Conservation (phyloP, 2,329 filamentous ascomycete species). For the Claviceps monticola region DNA sequence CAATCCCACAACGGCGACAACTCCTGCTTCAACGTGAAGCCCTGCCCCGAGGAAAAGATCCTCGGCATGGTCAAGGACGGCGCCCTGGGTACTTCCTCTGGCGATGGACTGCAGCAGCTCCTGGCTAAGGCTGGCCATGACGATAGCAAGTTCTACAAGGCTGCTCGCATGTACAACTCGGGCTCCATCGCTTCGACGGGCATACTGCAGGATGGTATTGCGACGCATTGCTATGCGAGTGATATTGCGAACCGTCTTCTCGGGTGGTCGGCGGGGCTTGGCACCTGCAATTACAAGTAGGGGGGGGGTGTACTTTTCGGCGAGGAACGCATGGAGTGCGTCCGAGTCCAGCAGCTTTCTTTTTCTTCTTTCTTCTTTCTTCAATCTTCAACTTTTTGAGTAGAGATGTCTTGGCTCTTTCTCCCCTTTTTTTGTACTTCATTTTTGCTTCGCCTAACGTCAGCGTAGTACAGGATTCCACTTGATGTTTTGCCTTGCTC, state of each 20-base stretch:
- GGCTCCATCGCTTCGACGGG: constrained; percentile 24
- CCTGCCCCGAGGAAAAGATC: constrained; percentile 14
- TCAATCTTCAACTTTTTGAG: not conserved
- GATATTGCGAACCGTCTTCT: constrained; percentile 26
- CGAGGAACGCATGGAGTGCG: not conserved
- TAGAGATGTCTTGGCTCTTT: not conserved
- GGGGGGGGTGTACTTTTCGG: not conserved
- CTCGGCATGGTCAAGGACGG: constrained; percentile 26
- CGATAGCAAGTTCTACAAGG: constrained; percentile 26
- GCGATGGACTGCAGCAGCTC: constrained; percentile 25
- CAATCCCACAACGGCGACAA: constrained; percentile 22
- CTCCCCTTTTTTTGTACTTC: no score
- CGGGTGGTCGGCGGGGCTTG: constrained; percentile 1
- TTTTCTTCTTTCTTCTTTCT: not conserved
- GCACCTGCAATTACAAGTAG: not conserved
- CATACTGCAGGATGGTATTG: constrained; percentile 24
- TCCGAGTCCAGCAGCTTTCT: no score
- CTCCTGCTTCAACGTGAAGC: constrained; percentile 18
- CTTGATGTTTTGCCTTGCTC: not conserved
- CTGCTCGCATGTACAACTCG: constrained; percentile 35
- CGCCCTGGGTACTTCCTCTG: constrained; percentile 23
- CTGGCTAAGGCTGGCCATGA: constrained; percentile 14
- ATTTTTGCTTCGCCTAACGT: no score
- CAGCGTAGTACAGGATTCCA: no score
- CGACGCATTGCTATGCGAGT: constrained; percentile 35